Evolutionary conservation across 306 rosid species (phyloP).

Genomic region (Begonia peltatifolia): DNA sequence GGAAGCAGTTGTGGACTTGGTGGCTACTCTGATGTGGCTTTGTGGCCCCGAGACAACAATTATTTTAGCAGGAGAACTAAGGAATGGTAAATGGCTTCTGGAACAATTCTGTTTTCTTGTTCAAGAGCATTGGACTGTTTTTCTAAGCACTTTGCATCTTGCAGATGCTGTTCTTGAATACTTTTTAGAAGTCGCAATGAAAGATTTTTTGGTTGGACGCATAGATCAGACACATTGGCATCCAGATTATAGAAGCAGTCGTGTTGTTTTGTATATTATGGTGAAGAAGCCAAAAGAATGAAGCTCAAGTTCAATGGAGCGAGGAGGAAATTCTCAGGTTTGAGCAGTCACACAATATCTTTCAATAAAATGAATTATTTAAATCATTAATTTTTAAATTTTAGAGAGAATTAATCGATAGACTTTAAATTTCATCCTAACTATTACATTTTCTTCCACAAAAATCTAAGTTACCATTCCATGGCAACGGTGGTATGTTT

Average conservation of each 20-base stretch:
- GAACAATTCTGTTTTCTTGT: background rate
- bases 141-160: background rate
- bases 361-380: too few species aligned
- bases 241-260: constrained; percentile 60
- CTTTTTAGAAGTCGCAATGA: constrained; percentile 59
- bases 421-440: too few species aligned
- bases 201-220: constrained; percentile 53
- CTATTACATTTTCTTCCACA: too few species aligned
- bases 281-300: constrained; percentile 26
- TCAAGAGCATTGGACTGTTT: too few species aligned
- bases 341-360: too few species aligned
- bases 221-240: constrained; percentile 67
- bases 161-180: constrained; percentile 78
- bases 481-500: too few species aligned
- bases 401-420: too few species aligned
- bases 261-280: constrained; percentile 58
- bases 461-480: too few species aligned
- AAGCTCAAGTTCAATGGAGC: background rate
- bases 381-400: too few species aligned
- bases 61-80: constrained; percentile 64
- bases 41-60: constrained; percentile 60
- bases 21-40: constrained; percentile 51
- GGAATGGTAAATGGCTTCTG: constrained; percentile 35
- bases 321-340: too few species aligned
- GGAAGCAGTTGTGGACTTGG: constrained; percentile 53